Percentiles rank a stretch among this genome's conserved stretches.
Conservation (phyloP, 2,329 filamentous ascomycete genomes). For the Venturia nashicola region DNA sequence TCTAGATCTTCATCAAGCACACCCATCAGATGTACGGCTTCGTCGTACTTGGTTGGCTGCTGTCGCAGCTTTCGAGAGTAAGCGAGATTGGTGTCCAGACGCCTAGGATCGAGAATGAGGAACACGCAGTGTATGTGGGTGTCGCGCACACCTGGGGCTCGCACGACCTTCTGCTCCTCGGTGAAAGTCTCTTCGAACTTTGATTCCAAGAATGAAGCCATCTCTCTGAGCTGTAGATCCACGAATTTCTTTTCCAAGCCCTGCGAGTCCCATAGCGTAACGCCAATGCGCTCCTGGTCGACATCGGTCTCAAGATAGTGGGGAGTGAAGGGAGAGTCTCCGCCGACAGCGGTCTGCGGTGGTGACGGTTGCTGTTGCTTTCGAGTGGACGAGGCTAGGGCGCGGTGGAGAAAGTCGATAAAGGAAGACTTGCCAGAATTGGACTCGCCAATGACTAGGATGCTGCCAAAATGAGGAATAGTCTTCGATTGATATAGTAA, state of each 20-base stretch:
- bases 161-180: constrained; percentile 95
- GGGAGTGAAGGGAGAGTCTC: constrained; percentile 54
- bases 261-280: constrained; percentile 94
- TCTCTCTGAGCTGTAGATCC: constrained; percentile 84
- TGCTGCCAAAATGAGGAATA: constrained; percentile 38
- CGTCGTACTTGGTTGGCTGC: constrained; percentile 26
- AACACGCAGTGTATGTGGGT: constrained; percentile 97
- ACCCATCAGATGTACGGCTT: constrained; percentile 37
- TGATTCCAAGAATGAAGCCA: constrained; percentile 85
- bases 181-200: constrained; percentile 97
- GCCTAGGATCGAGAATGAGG: constrained; percentile 75
- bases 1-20: constrained; percentile 81
- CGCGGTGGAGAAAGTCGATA: constrained; percentile 84
- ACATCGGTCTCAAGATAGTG: constrained; percentile 92
- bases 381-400: constrained; percentile 69
- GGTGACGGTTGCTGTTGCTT: constrained; percentile 45
- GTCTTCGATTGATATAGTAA: background rate
- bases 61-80: constrained; percentile 47
- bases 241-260: constrained; percentile 91
- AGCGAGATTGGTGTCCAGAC: constrained; percentile 68
- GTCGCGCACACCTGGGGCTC: constrained; percentile 84
- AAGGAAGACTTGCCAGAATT: constrained; percentile 93
- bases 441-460: constrained; percentile 79
- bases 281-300: constrained; percentile 76
- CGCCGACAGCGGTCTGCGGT: constrained; percentile 34